These are phyloP conservation scores for Prunus mongolica DNA, from an alignment of 306 rosid genomes.

Conservation along the genomic window DNA sequence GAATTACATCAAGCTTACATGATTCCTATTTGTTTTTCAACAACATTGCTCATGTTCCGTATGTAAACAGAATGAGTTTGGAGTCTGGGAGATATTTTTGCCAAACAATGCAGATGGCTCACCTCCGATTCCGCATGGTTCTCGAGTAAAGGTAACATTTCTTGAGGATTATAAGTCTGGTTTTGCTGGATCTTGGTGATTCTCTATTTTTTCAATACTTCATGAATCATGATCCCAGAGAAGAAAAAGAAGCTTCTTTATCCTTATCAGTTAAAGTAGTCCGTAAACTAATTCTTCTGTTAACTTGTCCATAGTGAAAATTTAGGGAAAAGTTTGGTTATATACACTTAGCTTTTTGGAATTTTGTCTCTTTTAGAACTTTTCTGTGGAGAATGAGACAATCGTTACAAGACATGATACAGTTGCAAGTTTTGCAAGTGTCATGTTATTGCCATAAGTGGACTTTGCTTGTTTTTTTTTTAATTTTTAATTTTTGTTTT, in stretches of 20 bases:
- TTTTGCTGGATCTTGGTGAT: constrained; percentile 7
- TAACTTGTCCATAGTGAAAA: background rate
- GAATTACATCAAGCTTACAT: background rate
- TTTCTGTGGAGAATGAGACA: background rate
- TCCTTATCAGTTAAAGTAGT: background rate
- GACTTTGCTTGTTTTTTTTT: background rate
- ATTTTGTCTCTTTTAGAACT: background rate
- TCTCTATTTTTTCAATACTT: background rate
- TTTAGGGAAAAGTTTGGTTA: background rate
- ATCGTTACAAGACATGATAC: background rate
- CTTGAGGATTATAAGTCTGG: background rate
- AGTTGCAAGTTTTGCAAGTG: background rate
- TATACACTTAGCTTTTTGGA: background rate
- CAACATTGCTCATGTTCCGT: background rate
- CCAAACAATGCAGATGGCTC: constrained; percentile 95
- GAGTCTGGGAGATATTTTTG: constrained; percentile 98
- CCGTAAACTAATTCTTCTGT: background rate
- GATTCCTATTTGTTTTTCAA: constrained; percentile 1
- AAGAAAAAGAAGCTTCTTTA: background rate
- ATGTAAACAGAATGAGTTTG: constrained; percentile 81
- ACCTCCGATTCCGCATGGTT: constrained; percentile 89
- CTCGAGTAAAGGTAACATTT: constrained; percentile 85
- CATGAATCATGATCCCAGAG: background rate
- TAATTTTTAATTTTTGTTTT: too few relatives aligned
- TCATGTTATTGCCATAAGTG: background rate